Percentiles rank a stretch among this genome's conserved stretches.
phyloP scores from a whole-genome alignment of 2,329 filamentous ascomycete genomes.

The Alternaria panax region DNA sequence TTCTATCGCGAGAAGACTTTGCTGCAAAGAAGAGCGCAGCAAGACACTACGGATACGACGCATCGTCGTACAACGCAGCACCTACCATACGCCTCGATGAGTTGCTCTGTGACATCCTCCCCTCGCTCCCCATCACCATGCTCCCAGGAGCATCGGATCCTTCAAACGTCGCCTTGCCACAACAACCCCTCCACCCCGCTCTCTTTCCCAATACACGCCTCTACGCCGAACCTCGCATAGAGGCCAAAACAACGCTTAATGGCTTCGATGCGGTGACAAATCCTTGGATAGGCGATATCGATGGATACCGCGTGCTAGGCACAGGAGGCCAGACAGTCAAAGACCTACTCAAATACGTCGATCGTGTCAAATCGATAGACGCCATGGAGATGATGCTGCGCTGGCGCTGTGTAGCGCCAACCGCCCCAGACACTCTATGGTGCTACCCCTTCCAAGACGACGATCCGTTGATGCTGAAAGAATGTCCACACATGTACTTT shows the following conservation, averaged over 20 bases:
- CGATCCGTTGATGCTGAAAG: slow-evolving; percentile 86
- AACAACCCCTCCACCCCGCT: slow-evolving; percentile 90
- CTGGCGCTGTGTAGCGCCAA: slow-evolving; percentile 91
- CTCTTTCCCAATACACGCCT: slow-evolving; percentile 81
- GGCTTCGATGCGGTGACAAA: slow-evolving; percentile 94
- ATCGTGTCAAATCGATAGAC: slow-evolving; percentile 75
- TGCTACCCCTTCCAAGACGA: slow-evolving; percentile 95
- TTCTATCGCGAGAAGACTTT: slow-evolving; percentile 57
- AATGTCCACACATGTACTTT: slow-evolving; percentile 91
- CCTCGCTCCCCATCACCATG: slow-evolving; percentile 85
- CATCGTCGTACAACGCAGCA: slow-evolving; percentile 82
- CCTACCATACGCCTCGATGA: slow-evolving; percentile 85
- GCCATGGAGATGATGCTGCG: slow-evolving; percentile 96
- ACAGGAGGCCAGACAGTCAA: slow-evolving; percentile 92
- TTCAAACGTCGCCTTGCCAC: slow-evolving; percentile 86
- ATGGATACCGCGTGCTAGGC: slow-evolving; percentile 86
- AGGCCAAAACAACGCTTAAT: slow-evolving; percentile 56
- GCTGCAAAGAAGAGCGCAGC: slow-evolving; percentile 56
- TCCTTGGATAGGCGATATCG: slow-evolving; percentile 88
- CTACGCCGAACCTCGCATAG: slow-evolving; percentile 64
- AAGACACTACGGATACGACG: slow-evolving; percentile 96
- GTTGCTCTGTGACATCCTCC: slow-evolving; percentile 81
- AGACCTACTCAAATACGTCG: slow-evolving; percentile 91
- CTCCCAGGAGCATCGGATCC: slow-evolving; percentile 86
- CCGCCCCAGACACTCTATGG: slow-evolving; percentile 94